Percentiles rank a stretch among this genome's conserved stretches.
Conservation (phyloP, 352 stramenopile species). For the Pythium periplocum region DNA sequence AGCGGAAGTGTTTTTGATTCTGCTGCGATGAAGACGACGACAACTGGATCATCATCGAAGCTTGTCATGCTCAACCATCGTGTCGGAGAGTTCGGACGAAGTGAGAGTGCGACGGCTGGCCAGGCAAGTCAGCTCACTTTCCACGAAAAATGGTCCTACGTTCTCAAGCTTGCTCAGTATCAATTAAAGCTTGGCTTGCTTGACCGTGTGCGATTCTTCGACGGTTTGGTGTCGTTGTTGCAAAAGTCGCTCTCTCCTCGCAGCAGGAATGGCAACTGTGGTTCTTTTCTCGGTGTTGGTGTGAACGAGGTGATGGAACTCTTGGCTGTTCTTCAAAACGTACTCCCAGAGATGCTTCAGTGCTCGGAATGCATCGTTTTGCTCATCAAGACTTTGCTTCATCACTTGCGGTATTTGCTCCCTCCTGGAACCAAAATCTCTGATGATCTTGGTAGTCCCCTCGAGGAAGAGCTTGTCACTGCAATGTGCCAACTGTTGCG, state of each 20-base stretch:
- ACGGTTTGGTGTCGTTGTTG: slow-evolving; percentile 67
- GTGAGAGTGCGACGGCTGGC: neutral
- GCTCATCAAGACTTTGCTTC: slow-evolving; percentile 73
- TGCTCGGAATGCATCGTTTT: slow-evolving; percentile 45
- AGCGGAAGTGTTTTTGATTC: slow-evolving; percentile 2
- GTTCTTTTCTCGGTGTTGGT: slow-evolving; percentile 45
- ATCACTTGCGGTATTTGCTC: slow-evolving; percentile 75
- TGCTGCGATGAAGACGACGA: neutral
- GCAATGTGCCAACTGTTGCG: slow-evolving; percentile 72
- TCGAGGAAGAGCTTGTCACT: slow-evolving; percentile 68
- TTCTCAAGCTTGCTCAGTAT: slow-evolving; percentile 76
- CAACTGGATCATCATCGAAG: neutral
- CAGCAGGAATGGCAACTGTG: slow-evolving; percentile 25
- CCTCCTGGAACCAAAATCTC: slow-evolving; percentile 43
- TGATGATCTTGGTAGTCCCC: slow-evolving; percentile 25
- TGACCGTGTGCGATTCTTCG: slow-evolving; percentile 72
- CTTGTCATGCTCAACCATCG: slow-evolving; percentile 20
- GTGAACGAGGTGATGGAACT: slow-evolving; percentile 79
- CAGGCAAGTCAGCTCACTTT: slow-evolving; percentile 29
- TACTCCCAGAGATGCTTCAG: slow-evolving; percentile 68
- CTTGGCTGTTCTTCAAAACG: slow-evolving; percentile 57
- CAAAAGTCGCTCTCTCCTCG: slow-evolving; percentile 75
- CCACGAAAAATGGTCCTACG: slow-evolving; percentile 80
- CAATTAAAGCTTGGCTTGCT: slow-evolving; percentile 77
- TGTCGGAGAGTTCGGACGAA: slow-evolving; percentile 24